Conservation (phyloP, 2,329 filamentous ascomycete genomes). For the Geosmithia putterillii region DNA sequence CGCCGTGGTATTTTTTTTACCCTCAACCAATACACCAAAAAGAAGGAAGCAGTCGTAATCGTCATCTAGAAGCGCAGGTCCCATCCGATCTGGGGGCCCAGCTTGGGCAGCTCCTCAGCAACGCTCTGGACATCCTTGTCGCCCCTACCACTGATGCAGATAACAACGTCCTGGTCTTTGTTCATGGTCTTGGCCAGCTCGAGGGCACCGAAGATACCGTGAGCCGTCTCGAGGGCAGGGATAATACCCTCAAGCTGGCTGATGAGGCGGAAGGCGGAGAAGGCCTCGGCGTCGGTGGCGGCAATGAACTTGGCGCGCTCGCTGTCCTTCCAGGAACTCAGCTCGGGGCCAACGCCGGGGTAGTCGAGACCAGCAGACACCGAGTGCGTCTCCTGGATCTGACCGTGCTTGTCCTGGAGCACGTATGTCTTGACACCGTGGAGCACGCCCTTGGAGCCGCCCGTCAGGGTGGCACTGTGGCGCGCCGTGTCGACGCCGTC, state of each 20-base stretch:
- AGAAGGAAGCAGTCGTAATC: not conserved
- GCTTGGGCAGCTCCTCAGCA: slow-evolving; percentile 77
- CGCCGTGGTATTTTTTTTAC: not conserved
- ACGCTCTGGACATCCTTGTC: slow-evolving; percentile 99
- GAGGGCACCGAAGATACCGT: slow-evolving; percentile 82
- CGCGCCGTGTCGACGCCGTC: slow-evolving; percentile 78
- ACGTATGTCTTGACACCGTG: slow-evolving; percentile 96
- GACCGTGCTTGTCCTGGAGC: slow-evolving; percentile 82
- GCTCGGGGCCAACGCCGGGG: slow-evolving; percentile 88
- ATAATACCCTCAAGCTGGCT: slow-evolving; percentile 92
- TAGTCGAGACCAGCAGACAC: slow-evolving; percentile 96
- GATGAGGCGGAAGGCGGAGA: slow-evolving; percentile 74
- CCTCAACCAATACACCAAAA: not conserved
- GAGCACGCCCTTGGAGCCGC: slow-evolving; percentile 81
- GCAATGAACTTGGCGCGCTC: slow-evolving; percentile 78
- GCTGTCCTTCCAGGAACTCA: slow-evolving; percentile 85
- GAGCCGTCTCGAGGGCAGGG: slow-evolving; percentile 83
- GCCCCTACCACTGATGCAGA: slow-evolving; percentile 84
- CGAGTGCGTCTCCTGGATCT: slow-evolving; percentile 91
- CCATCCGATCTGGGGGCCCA: slow-evolving; percentile 81
- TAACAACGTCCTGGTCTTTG: slow-evolving; percentile 80
- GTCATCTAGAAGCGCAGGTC: slow-evolving; percentile 44
- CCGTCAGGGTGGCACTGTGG: slow-evolving; percentile 79
- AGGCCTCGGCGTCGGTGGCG: slow-evolving; percentile 83
- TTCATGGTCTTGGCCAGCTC: slow-evolving; percentile 83